Conservation (phyloP, 2,329 filamentous ascomycete species). For the Aspergillus phoenicis region DNA sequence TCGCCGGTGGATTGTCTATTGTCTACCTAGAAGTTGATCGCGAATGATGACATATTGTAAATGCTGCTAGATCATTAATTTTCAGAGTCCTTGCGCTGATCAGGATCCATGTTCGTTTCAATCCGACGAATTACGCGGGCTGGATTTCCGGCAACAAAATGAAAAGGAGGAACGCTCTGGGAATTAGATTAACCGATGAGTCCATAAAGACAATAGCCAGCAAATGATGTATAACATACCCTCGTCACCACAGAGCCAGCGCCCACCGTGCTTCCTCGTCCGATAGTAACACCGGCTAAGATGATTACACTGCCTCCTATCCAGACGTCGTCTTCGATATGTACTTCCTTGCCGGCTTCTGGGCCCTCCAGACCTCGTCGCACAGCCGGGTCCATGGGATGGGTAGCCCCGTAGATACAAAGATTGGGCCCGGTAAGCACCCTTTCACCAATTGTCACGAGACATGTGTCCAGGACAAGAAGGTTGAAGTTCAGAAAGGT, state of each 20-base stretch:
- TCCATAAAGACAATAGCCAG: neutral
- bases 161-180: slow-evolving; percentile 31
- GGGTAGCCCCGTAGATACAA: slow-evolving; percentile 55
- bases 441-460: slow-evolving; percentile 56
- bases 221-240: slow-evolving; percentile 14
- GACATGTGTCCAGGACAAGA: slow-evolving; percentile 54
- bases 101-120: slow-evolving; percentile 29
- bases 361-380: slow-evolving; percentile 47
- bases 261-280: slow-evolving; percentile 45
- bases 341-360: slow-evolving; percentile 53
- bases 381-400: slow-evolving; percentile 54
- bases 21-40: neutral
- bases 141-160: slow-evolving; percentile 33
- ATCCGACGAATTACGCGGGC: slow-evolving; percentile 27
- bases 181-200: slow-evolving; percentile 9
- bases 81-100: neutral
- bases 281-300: slow-evolving; percentile 47
- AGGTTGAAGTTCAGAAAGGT: slow-evolving; percentile 58
- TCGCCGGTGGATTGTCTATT: neutral
- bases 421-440: slow-evolving; percentile 58
- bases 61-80: too few species aligned
- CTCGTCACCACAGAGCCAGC: slow-evolving; percentile 46
- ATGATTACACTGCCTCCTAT: slow-evolving; percentile 52
- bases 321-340: slow-evolving; percentile 53
- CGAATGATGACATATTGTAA: neutral